Conservation (phyloP, 441 rosid species). For the Adansonia madagascariensis region DNA sequence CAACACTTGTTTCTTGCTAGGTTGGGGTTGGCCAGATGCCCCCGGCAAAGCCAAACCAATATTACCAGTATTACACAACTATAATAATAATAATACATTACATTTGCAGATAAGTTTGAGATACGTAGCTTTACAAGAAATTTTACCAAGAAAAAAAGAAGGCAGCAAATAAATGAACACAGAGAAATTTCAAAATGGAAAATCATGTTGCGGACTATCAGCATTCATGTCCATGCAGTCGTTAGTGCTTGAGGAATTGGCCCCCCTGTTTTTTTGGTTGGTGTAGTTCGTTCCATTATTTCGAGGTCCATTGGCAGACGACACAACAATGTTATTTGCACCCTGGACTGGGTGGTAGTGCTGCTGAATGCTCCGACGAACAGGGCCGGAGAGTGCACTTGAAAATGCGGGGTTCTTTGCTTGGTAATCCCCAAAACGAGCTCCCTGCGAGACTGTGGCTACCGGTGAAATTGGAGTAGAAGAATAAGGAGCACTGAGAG, state of each 20-base stretch:
- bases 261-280: slow-evolving; percentile 37
- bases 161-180: neutral
- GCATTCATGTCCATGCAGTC: slow-evolving; percentile 51
- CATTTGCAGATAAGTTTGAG: neutral
- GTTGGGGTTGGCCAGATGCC: neutral
- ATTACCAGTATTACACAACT: neutral
- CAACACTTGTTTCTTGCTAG: slow-evolving; percentile 1
- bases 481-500: slow-evolving; percentile 34
- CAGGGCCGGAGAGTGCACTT: slow-evolving; percentile 60
- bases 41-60: neutral
- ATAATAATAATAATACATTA: neutral
- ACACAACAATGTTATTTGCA: slow-evolving; percentile 14
- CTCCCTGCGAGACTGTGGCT: slow-evolving; percentile 31
- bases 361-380: slow-evolving; percentile 59
- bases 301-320: slow-evolving; percentile 33
- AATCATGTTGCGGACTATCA: slow-evolving; percentile 46
- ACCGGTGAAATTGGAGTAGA: slow-evolving; percentile 40
- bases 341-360: slow-evolving; percentile 48
- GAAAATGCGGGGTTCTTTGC: slow-evolving; percentile 51
- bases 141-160: neutral
- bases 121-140: slow-evolving; percentile 13
- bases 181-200: slow-evolving; percentile 32
- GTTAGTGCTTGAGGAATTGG: slow-evolving; percentile 40
- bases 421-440: slow-evolving; percentile 42
- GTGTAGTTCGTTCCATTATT: slow-evolving; percentile 30